Evolutionary conservation across 305 asterid species (phyloP).

Genomic region (Euphrasia arctica): DNA sequence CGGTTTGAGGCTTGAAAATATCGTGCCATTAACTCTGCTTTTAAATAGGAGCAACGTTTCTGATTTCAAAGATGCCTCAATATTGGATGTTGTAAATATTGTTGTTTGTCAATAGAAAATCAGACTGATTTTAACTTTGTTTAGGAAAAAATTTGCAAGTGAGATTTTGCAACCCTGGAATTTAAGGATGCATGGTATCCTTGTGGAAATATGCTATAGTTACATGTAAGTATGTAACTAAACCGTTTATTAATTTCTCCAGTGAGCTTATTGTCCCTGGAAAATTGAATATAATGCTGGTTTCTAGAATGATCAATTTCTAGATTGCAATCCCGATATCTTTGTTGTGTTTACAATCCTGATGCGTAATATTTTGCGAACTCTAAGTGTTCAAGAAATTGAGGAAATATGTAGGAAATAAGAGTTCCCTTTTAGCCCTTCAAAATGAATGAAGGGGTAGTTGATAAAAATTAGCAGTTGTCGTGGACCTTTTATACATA

Average conservation of each 20-base stretch:
- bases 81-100: neutral
- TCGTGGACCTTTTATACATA: neutral
- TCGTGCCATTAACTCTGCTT: slow-evolving; percentile 1
- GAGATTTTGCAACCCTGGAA: neutral
- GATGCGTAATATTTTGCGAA: slow-evolving; percentile 1
- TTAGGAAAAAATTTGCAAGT: neutral
- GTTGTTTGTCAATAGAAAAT: neutral
- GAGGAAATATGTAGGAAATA: too few relatives aligned
- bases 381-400: neutral
- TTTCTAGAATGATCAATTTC: neutral
- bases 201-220: neutral
- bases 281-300: neutral
- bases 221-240: too few relatives aligned
- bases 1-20: neutral
- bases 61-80: neutral
- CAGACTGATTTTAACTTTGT: neutral
- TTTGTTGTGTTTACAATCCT: slow-evolving; percentile 4
- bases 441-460: neutral
- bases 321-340: neutral
- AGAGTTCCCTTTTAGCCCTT: neutral
- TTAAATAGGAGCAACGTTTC: neutral
- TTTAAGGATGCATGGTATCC: neutral
- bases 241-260: neutral
- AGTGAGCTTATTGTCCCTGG: neutral
- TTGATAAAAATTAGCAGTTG: neutral